Evolutionary conservation across 1,139 yeast genomes (phyloP).

Genomic region (Pichia sp.): DNA sequence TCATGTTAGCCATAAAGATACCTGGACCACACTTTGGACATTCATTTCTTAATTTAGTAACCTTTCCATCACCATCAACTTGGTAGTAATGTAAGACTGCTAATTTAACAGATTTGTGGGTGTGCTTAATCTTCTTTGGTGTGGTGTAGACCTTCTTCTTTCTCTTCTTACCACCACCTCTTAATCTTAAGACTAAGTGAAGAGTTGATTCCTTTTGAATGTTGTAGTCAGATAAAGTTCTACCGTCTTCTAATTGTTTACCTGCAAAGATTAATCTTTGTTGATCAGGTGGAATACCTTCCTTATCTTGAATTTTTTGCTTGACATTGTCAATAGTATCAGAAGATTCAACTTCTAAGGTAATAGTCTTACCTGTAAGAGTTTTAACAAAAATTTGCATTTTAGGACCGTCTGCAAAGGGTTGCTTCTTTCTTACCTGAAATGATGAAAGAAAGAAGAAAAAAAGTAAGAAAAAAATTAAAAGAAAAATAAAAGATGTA

Average conservation of each 20-base stretch:
- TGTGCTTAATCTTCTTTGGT: slow-evolving; percentile 99
- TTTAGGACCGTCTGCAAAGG: slow-evolving; percentile 35
- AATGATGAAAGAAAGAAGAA: slow-evolving; percentile 1
- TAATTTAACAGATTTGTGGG: slow-evolving; percentile 98
- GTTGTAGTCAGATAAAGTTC: slow-evolving; percentile 99
- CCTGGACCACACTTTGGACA: slow-evolving; percentile 99
- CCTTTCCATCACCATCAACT: slow-evolving; percentile 97
- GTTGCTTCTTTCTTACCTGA: slow-evolving; percentile 34
- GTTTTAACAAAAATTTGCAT: slow-evolving; percentile 99
- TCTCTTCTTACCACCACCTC: slow-evolving; percentile 99
- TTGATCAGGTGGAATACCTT: slow-evolving; percentile 99
- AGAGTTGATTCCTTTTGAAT: slow-evolving; percentile 99
- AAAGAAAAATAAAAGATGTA: not conserved
- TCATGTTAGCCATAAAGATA: slow-evolving; percentile 99
- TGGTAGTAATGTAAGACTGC: slow-evolving; percentile 99
- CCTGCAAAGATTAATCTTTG: slow-evolving; percentile 99
- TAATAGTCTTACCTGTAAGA: slow-evolving; percentile 97
- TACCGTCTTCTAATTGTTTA: slow-evolving; percentile 99
- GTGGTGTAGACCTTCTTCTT: slow-evolving; percentile 99
- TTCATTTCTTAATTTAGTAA: slow-evolving; percentile 98
- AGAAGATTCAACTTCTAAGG: slow-evolving; percentile 98
- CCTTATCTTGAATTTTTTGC: slow-evolving; percentile 98
- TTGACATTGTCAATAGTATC: slow-evolving; percentile 99
- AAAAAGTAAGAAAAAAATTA: not conserved
- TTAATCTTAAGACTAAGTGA: slow-evolving; percentile 95